Evolutionary conservation across 1,284 basidiomycete genomes (phyloP), one percentile per base, ranked within the genome.

Genomic region (Heliocybe sulcata): DNA sequence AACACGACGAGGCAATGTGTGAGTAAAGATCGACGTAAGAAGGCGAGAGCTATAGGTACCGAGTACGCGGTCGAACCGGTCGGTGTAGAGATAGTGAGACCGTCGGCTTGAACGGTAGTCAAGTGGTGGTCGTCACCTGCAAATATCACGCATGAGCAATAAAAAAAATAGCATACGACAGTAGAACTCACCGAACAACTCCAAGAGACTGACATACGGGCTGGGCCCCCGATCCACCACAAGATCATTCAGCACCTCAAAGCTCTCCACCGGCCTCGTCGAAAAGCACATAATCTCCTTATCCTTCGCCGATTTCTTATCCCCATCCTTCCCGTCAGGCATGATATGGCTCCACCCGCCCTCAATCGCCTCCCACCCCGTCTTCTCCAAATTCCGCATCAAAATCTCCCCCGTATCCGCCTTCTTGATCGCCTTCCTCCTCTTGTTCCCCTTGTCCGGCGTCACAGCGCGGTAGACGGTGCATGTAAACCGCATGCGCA

Each of bases 51-150:
- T 31, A 31, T 31, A 54, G 62, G 92, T 90, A 42, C 38, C 12
- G 94, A 98, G 71, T 99, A 99, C 2, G 97, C 97, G 1, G 97
- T 99, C 0, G 96, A 98, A 9, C 96, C 96, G 0, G 96, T 99
- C 1, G 96, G 96, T 0, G 96, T 99, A 1, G 97, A 91, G 14
- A 99, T 90, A 29, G 92, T 95, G 25, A 99, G 75, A 2, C 97
- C 97, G 66, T 99, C 97, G 0, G 96, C 97, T 72, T 99, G 97
- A 0, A 98, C 97, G 0, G 97, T 99, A 0, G 97, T 99, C 81
- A 99, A 87, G 74, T 99, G 97, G 69, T 98, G 93, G 63, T 99
- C 96, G 65, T 99, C 97, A 57, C 94, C 94, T 97, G 58, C 26
- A 54, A 27, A 29, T 50, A 52, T 47, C 6, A n/a, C 29, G 12